Evolutionary conservation across 1,139 yeast genomes (phyloP).

Genomic region (Geotrichum australiense): DNA sequence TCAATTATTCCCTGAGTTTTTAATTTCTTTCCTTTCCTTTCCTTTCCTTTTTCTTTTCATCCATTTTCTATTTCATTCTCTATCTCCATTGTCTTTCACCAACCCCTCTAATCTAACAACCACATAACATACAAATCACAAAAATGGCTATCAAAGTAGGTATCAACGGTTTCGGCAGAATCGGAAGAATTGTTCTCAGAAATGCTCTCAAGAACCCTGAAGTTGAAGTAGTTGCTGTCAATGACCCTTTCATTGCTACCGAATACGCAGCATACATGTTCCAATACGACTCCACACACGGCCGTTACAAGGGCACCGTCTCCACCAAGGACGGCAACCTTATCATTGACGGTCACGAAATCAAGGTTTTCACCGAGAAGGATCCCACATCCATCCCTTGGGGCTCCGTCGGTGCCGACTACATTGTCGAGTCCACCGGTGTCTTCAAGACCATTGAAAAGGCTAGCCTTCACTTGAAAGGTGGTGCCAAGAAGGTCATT

Average conservation of each 20-base stretch:
- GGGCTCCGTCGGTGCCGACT: constrained; percentile 72
- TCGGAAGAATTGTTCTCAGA: constrained; percentile 77
- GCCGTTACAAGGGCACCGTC: constrained; percentile 65
- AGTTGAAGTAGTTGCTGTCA: constrained; percentile 70
- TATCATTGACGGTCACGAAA: constrained; percentile 61
- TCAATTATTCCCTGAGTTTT: too few relatives aligned
- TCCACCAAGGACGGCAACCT: constrained; percentile 48
- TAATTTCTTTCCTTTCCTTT: constrained; percentile 4
- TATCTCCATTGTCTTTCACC: neutral
- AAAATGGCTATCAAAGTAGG: constrained; percentile 42
- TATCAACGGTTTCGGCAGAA: constrained; percentile 87
- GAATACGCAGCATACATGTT: constrained; percentile 85
- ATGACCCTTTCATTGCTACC: constrained; percentile 76
- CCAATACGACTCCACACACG: constrained; percentile 86
- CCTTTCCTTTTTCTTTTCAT: neutral
- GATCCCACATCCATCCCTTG: constrained; percentile 79
- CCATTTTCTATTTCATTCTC: constrained; percentile 4
- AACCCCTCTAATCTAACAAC: neutral
- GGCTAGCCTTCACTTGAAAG: constrained; percentile 73
- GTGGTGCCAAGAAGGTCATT: constrained; percentile 86
- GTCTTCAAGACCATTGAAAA: constrained; percentile 74
- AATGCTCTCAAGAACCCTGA: constrained; percentile 63
- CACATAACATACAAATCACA: constrained; percentile 28
- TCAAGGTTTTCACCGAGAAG: constrained; percentile 65
- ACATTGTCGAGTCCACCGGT: constrained; percentile 84